These are phyloP conservation scores for Pythium aphanidermatum DNA, from an alignment of 352 stramenopile genomes.

Conservation along the genomic window DNA sequence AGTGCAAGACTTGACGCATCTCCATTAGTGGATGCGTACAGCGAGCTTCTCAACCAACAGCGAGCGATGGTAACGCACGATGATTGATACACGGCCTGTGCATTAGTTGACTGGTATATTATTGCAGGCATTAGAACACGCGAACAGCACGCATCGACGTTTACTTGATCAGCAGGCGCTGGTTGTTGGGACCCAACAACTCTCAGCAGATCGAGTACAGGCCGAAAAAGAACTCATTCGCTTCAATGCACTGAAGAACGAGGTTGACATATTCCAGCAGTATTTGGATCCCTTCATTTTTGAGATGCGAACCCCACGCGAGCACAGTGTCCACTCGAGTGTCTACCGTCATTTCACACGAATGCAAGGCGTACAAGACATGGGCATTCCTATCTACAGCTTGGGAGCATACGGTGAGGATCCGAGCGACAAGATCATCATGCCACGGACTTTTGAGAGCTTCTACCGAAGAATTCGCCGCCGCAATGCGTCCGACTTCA, in stretches of 20 bases:
- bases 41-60: slow-evolving; percentile 41
- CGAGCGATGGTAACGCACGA: slow-evolving; percentile 32
- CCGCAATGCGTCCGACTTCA: slow-evolving; percentile 48
- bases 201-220: slow-evolving; percentile 44
- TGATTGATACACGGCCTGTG: background rate
- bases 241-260: slow-evolving; percentile 67
- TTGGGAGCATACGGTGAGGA: slow-evolving; percentile 42
- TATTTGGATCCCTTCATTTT: slow-evolving; percentile 64
- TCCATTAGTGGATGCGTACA: slow-evolving; percentile 40
- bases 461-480: slow-evolving; percentile 48
- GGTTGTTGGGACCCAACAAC: slow-evolving; percentile 46
- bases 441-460: slow-evolving; percentile 31
- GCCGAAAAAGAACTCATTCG: slow-evolving; percentile 51
- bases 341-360: slow-evolving; percentile 68
- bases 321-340: slow-evolving; percentile 55
- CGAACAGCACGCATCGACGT: slow-evolving; percentile 20
- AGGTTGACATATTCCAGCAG: slow-evolving; percentile 79
- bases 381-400: slow-evolving; percentile 76
- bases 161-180: slow-evolving; percentile 36
- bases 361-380: slow-evolving; percentile 59
- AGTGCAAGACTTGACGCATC: slow-evolving; percentile 23
- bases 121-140: slow-evolving; percentile 3
- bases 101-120: background rate
- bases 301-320: slow-evolving; percentile 38
- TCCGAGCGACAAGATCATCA: slow-evolving; percentile 44